Evolutionary conservation across 2,329 filamentous ascomycete species (phyloP).

Genomic region (Fusarium sp.): DNA sequence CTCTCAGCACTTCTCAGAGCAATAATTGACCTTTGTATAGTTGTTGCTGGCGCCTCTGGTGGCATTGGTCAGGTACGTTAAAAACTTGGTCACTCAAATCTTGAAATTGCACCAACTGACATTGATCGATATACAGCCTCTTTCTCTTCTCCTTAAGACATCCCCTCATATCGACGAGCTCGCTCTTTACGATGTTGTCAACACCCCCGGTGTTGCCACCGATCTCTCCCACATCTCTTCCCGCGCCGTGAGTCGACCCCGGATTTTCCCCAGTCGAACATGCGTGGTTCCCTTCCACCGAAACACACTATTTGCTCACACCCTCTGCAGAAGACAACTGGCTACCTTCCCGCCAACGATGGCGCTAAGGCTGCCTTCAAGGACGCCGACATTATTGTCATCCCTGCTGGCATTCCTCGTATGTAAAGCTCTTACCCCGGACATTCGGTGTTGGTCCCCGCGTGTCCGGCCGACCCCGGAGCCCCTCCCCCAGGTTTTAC

Average conservation of each 20-base stretch:
- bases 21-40: conserved; percentile 48
- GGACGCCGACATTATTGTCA: conserved; percentile 94
- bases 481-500: conserved; percentile 23
- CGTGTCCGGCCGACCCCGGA: conserved; percentile 30
- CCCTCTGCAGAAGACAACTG: conserved; percentile 75
- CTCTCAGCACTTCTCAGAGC: neutral
- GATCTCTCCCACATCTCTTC: conserved; percentile 98
- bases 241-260: conserved; percentile 68
- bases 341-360: conserved; percentile 86
- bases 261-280: conserved; percentile 19
- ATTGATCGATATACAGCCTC: conserved; percentile 67
- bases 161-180: conserved; percentile 90
- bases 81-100: neutral
- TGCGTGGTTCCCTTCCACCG: conserved; percentile 37
- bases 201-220: conserved; percentile 94
- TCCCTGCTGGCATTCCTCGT: conserved; percentile 98
- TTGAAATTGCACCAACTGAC: conserved; percentile 20
- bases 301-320: conserved; percentile 45
- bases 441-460: conserved; percentile 22
- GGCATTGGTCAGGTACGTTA: conserved; percentile 92
- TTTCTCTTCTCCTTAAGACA: conserved; percentile 95
- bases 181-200: conserved; percentile 98
- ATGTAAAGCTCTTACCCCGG: conserved; percentile 53
- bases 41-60: conserved; percentile 94
- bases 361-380: conserved; percentile 90